Percentiles rank a stretch among this genome's conserved stretches.
Evolutionary conservation across 805 yeast genomes (phyloP).

Genomic region (Kodamaea restingae): DNA sequence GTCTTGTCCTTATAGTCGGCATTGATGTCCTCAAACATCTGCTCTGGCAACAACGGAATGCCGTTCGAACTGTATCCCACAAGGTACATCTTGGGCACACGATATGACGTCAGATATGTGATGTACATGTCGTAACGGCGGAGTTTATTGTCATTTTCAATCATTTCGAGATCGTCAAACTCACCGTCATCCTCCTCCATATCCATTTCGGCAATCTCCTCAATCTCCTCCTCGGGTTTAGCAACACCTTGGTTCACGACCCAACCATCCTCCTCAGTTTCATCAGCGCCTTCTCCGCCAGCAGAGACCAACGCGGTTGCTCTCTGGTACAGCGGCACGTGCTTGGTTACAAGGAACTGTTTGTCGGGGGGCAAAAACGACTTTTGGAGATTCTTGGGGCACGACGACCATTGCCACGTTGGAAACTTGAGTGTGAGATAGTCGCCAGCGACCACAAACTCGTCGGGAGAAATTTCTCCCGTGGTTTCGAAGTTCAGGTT

Average conservation of each 20-base stretch:
- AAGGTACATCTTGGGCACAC: conserved; percentile 92
- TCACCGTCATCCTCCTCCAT: conserved; percentile 12
- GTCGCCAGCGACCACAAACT: conserved; percentile 92
- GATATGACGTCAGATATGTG: conserved; percentile 87
- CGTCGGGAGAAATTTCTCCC: conserved; percentile 95
- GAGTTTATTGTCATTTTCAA: conserved; percentile 32
- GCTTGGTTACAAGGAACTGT: conserved; percentile 82
- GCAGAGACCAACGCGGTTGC: conserved; percentile 51
- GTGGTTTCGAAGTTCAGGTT: conserved; percentile 79
- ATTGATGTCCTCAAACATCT: conserved; percentile 93
- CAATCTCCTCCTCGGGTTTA: conserved; percentile 5
- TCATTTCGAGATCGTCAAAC: conserved; percentile 41
- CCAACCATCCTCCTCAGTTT: conserved; percentile 55
- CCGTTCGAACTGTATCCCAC: conserved; percentile 86
- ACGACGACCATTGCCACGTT: conserved; percentile 83
- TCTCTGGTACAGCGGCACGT: conserved; percentile 80
- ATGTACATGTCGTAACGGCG: conserved; percentile 86
- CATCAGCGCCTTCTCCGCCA: conserved; percentile 28
- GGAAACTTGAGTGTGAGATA: conserved; percentile 89
- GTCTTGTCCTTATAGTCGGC: conserved; percentile 92
- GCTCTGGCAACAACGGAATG: conserved; percentile 75
- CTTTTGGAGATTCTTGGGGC: conserved; percentile 37
- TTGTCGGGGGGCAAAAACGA: conserved; percentile 82
- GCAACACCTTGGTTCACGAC: conserved; percentile 24
- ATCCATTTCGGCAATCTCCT: conserved; percentile 5